Conservation (phyloP, 2,329 filamentous ascomycete species). For the Ceratocystiopsis minuta region DNA sequence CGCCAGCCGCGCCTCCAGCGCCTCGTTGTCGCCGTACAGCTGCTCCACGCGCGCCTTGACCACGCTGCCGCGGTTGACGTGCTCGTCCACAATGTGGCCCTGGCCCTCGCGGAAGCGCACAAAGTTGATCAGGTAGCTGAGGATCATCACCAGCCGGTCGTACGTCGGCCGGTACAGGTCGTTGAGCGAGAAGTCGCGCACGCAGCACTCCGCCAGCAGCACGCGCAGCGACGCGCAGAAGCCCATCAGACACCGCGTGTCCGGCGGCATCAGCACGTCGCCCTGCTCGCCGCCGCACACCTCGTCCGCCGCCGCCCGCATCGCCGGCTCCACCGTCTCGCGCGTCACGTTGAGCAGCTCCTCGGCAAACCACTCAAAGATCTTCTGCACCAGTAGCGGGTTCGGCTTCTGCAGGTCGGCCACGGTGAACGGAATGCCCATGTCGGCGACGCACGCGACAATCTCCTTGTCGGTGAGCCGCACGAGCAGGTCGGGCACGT, state of each 20-base stretch:
- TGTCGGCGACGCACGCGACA: conserved; percentile 91
- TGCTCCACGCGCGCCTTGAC: conserved; percentile 78
- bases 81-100: conserved; percentile 72
- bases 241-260: conserved; percentile 87
- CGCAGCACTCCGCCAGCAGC: conserved; percentile 71
- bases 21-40: conserved; percentile 70
- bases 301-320: conserved; percentile 81
- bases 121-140: conserved; percentile 97
- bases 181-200: conserved; percentile 83
- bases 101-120: conserved; percentile 92
- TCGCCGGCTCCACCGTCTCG: conserved; percentile 83
- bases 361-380: conserved; percentile 96
- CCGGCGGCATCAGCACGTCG: conserved; percentile 60
- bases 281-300: conserved; percentile 61
- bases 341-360: conserved; percentile 84
- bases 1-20: conserved; percentile 61
- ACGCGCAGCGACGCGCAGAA: conserved; percentile 76
- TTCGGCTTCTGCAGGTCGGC: conserved; percentile 88
- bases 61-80: conserved; percentile 78
- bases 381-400: conserved; percentile 84
- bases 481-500: conserved; percentile 39
- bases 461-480: conserved; percentile 61
- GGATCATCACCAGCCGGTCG: conserved; percentile 79
- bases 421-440: conserved; percentile 75
- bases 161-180: conserved; percentile 86